phyloP scores from a whole-genome alignment of 345 rosid genomes.

The Arabidopsis arenosa region DNA sequence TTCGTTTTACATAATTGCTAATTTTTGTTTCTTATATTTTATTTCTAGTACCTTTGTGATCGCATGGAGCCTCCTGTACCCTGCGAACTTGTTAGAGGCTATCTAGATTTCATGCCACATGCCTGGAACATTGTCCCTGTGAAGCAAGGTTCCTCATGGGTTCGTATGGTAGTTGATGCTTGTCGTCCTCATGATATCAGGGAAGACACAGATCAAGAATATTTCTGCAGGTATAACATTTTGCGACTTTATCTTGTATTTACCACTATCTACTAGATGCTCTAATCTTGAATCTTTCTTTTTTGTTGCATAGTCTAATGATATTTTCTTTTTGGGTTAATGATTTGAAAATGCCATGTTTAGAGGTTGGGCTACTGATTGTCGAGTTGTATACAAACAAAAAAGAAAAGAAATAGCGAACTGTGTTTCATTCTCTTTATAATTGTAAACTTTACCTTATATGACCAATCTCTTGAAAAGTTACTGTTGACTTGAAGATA shows the following conservation, averaged over 20 bases:
- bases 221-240: slow-evolving; percentile 65
- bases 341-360: slow-evolving; percentile 8
- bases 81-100: slow-evolving; percentile 98
- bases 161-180: slow-evolving; percentile 93
- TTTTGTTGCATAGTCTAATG: background rate
- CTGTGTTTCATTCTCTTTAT: background rate
- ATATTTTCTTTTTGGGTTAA: background rate
- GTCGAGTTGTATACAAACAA: slow-evolving; percentile 3
- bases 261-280: slow-evolving; percentile 5
- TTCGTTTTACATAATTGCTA: slow-evolving; percentile 9
- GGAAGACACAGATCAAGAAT: slow-evolving; percentile 85
- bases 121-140: slow-evolving; percentile 86
- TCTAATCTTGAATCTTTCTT: background rate
- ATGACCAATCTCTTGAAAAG: background rate
- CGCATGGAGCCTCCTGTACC: slow-evolving; percentile 94
- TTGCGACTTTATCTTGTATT: background rate
- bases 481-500: slow-evolving; percentile 6
- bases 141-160: slow-evolving; percentile 65
- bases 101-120: slow-evolving; percentile 90
- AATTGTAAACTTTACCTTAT: background rate
- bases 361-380: background rate
- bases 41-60: slow-evolving; percentile 83
- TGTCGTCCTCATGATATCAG: slow-evolving; percentile 91
- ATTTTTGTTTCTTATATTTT: slow-evolving; percentile 37
- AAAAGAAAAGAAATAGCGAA: background rate